Percentiles rank a stretch among this genome's conserved stretches.
Conservation (phyloP, 306 rosid species). For the Vigna trinervia region DNA sequence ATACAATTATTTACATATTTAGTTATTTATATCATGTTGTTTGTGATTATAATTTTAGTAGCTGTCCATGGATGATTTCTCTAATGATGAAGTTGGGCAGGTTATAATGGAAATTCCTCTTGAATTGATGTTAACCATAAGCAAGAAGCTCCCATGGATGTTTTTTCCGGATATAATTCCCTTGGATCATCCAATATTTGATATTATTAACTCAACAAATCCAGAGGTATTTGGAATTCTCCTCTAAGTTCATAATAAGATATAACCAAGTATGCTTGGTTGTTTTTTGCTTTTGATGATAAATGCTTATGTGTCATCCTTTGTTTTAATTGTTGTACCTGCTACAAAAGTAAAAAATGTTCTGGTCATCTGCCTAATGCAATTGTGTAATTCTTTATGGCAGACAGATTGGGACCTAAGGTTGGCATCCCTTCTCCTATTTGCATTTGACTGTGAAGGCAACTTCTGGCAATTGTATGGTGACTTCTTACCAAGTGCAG, state of each 20-base stretch:
- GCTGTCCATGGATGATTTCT: constrained; percentile 20
- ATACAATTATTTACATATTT: not conserved
- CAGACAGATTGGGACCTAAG: constrained; percentile 99
- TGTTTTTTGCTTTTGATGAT: constrained; percentile 10
- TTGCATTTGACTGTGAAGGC: constrained; percentile 73
- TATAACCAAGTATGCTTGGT: constrained; percentile 23
- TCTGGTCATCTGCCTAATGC: constrained; percentile 38
- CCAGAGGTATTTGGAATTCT: constrained; percentile 75
- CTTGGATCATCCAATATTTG: constrained; percentile 94
- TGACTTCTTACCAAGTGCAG: constrained; percentile 87
- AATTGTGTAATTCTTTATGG: constrained; percentile 56
- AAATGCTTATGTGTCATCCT: not conserved
- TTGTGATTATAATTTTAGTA: constrained; percentile 15
- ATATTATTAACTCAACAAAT: constrained; percentile 87
- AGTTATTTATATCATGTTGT: constrained; percentile 17
- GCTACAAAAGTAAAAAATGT: not conserved
- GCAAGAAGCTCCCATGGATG: constrained; percentile 97
- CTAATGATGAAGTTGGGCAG: constrained; percentile 54
- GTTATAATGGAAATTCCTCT: constrained; percentile 96
- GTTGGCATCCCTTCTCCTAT: constrained; percentile 92
- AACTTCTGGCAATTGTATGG: constrained; percentile 97
- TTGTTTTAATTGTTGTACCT: constrained; percentile 13
- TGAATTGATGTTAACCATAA: constrained; percentile 87
- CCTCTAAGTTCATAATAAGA: constrained; percentile 24
- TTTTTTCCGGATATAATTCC: constrained; percentile 95